Evolutionary conservation across 805 yeast species (phyloP), one percentile per base, ranked within the genome.

Genomic region (Lachancea cidri): DNA sequence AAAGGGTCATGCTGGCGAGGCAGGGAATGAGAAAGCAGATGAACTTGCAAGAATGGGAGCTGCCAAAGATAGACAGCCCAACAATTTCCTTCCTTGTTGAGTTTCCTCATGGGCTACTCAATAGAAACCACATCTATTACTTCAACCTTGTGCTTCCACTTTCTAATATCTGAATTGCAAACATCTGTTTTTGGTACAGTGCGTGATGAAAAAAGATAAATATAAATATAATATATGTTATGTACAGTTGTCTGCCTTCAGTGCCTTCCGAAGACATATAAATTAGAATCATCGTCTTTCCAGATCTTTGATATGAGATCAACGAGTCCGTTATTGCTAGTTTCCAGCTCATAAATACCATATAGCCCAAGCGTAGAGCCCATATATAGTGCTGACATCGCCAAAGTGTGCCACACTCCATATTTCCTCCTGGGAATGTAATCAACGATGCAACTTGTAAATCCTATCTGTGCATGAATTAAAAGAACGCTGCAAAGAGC

Each of bases 21-120:
- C 53, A 9, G 96, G 96, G 0, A 89, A 88, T 55, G 87, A 79
- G 45, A 67, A 57, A 54, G 96, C 96, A 0, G 96, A 88, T 56
- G 55, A 54, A 36, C 65, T 88, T 36, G 96, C 96, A 2, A 81
- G 73, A 42, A 39, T 49, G n/a, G 93, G 85, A 7, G 81, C 81
- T 13, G 70, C 66, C 41, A 47, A 47, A 33, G n/a, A 20, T 11
- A 22, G n/a, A n/a, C n/a, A n/a, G n/a, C n/a, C n/a, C n/a, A n/a
- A n/a, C n/a, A n/a, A n/a, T n/a, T n/a, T n/a, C n/a, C n/a, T n/a
- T n/a, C n/a, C n/a, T n/a, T n/a, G n/a, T n/a, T n/a, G n/a, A n/a
- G n/a, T n/a, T n/a, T n/a, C n/a, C n/a, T n/a, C n/a, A n/a, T n/a
- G n/a, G n/a, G n/a, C n/a, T n/a, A n/a, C n/a, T n/a, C n/a, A n/a